Evolutionary conservation across 2,329 filamentous ascomycete species (phyloP).

Genomic region (Aureobasidium sp.): DNA sequence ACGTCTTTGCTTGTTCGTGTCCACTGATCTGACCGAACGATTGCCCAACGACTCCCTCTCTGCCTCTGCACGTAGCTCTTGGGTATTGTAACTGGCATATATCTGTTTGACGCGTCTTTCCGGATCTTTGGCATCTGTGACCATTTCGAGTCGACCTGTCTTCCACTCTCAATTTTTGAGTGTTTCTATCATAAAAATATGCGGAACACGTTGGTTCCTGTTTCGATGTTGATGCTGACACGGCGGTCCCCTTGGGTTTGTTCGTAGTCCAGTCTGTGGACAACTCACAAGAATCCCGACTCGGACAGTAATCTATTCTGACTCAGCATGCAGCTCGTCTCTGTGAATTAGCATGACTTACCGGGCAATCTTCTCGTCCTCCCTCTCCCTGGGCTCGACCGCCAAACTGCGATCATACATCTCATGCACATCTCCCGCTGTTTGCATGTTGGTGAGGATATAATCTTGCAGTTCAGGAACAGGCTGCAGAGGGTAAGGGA

Average conservation of each 20-base stretch:
- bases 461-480: slow-evolving; percentile 94
- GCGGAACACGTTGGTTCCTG: neutral
- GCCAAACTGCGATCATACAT: slow-evolving; percentile 98
- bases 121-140: no score
- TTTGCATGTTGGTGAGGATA: slow-evolving; percentile 92
- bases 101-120: no score
- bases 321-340: slow-evolving; percentile 21
- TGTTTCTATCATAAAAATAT: no score
- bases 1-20: neutral
- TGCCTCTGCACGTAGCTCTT: no score
- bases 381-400: slow-evolving; percentile 88
- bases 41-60: no score
- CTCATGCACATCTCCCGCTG: slow-evolving; percentile 91
- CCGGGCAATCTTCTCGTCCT: slow-evolving; percentile 99
- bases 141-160: no score
- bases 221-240: neutral
- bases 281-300: slow-evolving; percentile 46
- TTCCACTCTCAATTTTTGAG: no score
- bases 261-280: neutral
- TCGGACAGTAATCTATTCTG: slow-evolving; percentile 44
- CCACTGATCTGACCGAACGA: neutral
- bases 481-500: slow-evolving; percentile 84
- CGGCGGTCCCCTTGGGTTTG: neutral
- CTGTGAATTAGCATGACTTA: slow-evolving; percentile 39
- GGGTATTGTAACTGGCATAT: no score